Evolutionary conservation across 2,329 filamentous ascomycete species (phyloP).

Genomic region (Zymoseptoria tritici): DNA sequence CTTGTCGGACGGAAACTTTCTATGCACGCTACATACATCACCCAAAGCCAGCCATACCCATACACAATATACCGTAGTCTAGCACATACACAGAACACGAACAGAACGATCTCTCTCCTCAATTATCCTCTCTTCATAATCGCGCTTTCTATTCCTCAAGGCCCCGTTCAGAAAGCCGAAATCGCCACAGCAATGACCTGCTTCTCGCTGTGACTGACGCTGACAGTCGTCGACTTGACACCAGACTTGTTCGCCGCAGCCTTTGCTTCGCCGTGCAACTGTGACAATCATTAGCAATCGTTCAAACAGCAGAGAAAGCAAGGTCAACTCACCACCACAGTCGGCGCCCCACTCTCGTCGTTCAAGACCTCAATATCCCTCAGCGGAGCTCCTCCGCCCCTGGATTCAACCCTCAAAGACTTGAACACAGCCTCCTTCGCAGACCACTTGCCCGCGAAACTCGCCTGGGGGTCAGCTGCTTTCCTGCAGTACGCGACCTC

Average conservation of each 20-base stretch:
- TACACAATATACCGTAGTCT: neutral
- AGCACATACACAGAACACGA: neutral
- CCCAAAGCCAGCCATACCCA: neutral
- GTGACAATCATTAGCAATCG: constrained; percentile 2
- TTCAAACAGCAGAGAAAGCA: no score
- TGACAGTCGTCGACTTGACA: constrained; percentile 81
- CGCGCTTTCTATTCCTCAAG: neutral
- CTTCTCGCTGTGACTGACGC: constrained; percentile 89
- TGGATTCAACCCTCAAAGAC: constrained; percentile 77
- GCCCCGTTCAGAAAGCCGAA: constrained; percentile 24
- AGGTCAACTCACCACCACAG: constrained; percentile 64
- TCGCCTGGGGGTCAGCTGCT: constrained; percentile 72
- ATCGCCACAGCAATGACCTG: constrained; percentile 88
- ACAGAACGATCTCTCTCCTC: neutral
- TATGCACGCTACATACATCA: neutral
- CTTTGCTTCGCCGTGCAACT: constrained; percentile 83
- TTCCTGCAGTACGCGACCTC: constrained; percentile 84
- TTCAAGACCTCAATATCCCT: constrained; percentile 91
- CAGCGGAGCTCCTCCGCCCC: constrained; percentile 80
- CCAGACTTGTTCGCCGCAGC: constrained; percentile 76
- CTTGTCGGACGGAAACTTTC: neutral
- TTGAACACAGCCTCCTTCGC: constrained; percentile 99
- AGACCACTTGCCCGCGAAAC: constrained; percentile 91
- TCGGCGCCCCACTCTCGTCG: constrained; percentile 73
- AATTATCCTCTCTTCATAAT: neutral